Conservation (phyloP, 2,329 filamentous ascomycete species). For the Hypoxylon sp. region DNA sequence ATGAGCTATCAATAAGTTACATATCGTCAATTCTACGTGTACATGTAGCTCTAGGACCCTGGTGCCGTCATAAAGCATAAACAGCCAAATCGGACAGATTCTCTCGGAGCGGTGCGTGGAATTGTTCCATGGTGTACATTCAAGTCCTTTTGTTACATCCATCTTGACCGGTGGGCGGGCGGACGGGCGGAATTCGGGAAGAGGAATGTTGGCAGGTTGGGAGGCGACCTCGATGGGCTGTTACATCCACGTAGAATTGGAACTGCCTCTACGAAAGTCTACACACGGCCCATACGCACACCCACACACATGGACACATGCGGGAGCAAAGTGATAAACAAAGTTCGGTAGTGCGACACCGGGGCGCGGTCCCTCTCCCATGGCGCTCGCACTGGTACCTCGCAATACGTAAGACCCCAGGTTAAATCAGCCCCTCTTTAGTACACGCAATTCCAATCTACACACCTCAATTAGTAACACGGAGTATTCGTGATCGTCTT, state of each 20-base stretch:
- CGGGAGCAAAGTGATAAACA: slow-evolving; percentile 14
- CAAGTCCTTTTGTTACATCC: slow-evolving; percentile 32
- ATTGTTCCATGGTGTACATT: slow-evolving; percentile 20
- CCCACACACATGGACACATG: slow-evolving; percentile 6
- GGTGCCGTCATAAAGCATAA: slow-evolving; percentile 3
- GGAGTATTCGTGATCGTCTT: slow-evolving; percentile 15
- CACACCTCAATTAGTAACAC: slow-evolving; percentile 36
- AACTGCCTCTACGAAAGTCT: slow-evolving; percentile 6
- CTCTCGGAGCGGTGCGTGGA: slow-evolving; percentile 14
- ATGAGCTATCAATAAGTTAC: neutral
- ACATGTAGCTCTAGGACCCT: neutral
- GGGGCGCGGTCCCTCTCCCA: slow-evolving; percentile 32
- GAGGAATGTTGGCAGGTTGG: slow-evolving; percentile 2
- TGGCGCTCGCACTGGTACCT: slow-evolving; percentile 23
- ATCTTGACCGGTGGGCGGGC: slow-evolving; percentile 34
- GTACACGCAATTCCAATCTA: slow-evolving; percentile 22
- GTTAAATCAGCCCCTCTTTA: slow-evolving; percentile 20
- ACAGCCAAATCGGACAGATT: slow-evolving; percentile 14
- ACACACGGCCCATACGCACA: neutral
- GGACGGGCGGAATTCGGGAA: slow-evolving; percentile 26
- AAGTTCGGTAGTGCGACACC: slow-evolving; percentile 40
- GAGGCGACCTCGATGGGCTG: slow-evolving; percentile 15
- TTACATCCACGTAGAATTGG: slow-evolving; percentile 15
- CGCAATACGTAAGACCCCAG: slow-evolving; percentile 17
- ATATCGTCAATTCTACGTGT: neutral